Percentiles rank a stretch among this genome's conserved stretches.
Evolutionary conservation across 352 stramenopile species (phyloP).

Genomic region (Halophytophthora polymorphica): DNA sequence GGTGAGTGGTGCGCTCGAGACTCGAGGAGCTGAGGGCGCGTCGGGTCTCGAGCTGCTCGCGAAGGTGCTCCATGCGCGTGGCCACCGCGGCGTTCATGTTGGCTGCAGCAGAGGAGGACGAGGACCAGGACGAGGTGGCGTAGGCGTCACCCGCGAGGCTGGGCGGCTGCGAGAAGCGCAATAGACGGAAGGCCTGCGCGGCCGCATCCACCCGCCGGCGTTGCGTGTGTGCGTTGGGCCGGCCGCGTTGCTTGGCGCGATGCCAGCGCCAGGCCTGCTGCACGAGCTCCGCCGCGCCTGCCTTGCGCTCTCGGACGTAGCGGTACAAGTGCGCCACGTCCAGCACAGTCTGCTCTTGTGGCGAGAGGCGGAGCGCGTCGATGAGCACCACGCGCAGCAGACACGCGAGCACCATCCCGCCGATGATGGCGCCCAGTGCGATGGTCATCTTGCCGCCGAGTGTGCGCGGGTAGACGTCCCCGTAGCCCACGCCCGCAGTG

Average conservation of each 20-base stretch:
- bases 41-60: not conserved
- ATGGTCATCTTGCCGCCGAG: conserved; percentile 57
- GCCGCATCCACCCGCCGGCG: conserved; percentile 43
- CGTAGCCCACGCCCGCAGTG: conserved; percentile 61
- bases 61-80: conserved; percentile 13
- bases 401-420: conserved; percentile 56
- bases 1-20: conserved; percentile 11
- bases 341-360: conserved; percentile 56
- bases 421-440: conserved; percentile 51
- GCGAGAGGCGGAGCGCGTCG: conserved; percentile 46
- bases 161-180: conserved; percentile 45
- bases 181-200: conserved; percentile 40
- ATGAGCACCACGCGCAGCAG: conserved; percentile 60
- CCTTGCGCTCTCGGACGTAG: conserved; percentile 38
- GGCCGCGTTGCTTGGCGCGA: not conserved
- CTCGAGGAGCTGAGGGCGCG: not conserved
- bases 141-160: conserved; percentile 13
- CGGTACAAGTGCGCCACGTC: conserved; percentile 60
- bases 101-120: conserved; percentile 8
- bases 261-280: conserved; percentile 45
- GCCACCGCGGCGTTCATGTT: conserved; percentile 14
- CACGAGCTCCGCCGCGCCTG: conserved; percentile 39
- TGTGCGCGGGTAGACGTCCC: conserved; percentile 45
- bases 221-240: conserved; percentile 3
- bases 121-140: conserved; percentile 2